These are phyloP conservation scores for Neurospora sp. DNA, from an alignment of 495 filamentous ascomycete species.

Conservation along the genomic window DNA sequence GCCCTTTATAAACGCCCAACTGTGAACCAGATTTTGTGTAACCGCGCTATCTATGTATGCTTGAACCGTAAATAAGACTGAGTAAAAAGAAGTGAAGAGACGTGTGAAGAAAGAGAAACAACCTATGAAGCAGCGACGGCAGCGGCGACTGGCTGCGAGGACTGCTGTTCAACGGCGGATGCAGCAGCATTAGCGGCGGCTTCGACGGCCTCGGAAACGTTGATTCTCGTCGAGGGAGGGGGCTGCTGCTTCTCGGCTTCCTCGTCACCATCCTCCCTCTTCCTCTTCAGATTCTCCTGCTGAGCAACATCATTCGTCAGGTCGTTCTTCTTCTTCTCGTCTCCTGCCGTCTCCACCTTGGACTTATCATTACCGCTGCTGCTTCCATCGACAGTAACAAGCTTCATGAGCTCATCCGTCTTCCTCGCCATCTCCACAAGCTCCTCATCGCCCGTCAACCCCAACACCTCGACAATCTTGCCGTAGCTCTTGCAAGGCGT, in stretches of 20 bases:
- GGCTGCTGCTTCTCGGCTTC: background rate
- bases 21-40: background rate
- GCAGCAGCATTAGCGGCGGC: background rate
- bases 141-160: background rate
- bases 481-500: constrained; percentile 51
- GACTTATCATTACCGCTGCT: constrained; percentile 30
- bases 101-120: background rate
- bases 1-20: background rate
- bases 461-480: constrained; percentile 51
- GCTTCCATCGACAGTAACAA: constrained; percentile 38
- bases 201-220: background rate
- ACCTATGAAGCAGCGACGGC: background rate
- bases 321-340: constrained; percentile 5
- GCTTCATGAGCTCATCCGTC: constrained; percentile 54
- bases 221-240: background rate
- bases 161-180: background rate
- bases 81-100: background rate
- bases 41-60: background rate
- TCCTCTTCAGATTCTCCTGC: background rate
- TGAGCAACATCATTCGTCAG: background rate
- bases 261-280: background rate
- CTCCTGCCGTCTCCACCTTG: constrained; percentile 29
- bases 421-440: constrained; percentile 46
- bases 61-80: background rate
- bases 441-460: constrained; percentile 37